Percentiles rank a stretch among this genome's conserved stretches.
Evolutionary conservation across 2,329 filamentous ascomycete genomes (phyloP).

Genomic region (Fusarium sp.): DNA sequence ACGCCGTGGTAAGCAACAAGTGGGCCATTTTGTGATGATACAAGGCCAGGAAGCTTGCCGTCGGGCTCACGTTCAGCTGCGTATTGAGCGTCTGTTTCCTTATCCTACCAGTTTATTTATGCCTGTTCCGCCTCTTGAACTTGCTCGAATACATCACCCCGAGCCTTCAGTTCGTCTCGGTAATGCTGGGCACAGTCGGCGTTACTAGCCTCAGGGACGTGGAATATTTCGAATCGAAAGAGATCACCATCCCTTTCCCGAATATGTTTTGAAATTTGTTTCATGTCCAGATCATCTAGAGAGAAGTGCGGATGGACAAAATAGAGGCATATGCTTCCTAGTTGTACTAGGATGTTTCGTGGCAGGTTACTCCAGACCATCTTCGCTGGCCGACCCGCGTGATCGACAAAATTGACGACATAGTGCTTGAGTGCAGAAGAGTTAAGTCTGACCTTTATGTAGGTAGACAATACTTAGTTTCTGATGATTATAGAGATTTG

Average conservation of each 20-base stretch:
- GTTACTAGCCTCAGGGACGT: neutral
- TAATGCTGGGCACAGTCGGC: neutral
- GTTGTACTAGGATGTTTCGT: neutral
- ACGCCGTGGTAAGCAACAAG: neutral
- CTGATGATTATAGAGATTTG: neutral
- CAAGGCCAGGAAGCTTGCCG: neutral
- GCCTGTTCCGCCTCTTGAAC: neutral
- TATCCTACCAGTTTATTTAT: neutral
- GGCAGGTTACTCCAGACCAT: accelerated
- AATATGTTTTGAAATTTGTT: accelerated
- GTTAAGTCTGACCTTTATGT: neutral
- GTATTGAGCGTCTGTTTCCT: neutral
- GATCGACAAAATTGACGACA: neutral
- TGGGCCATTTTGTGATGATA: neutral
- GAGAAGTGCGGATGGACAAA: neutral
- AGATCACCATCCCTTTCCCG: neutral
- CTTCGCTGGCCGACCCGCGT: neutral
- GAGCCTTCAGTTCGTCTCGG: neutral
- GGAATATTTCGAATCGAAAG: neutral
- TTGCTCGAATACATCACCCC: neutral
- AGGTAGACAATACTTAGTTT: no score
- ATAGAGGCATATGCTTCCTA: neutral
- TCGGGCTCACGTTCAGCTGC: neutral
- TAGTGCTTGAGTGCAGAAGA: neutral
- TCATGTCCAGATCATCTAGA: neutral